Conservation (phyloP, 2,329 filamentous ascomycete genomes). For the Monilinia fructicola region DNA sequence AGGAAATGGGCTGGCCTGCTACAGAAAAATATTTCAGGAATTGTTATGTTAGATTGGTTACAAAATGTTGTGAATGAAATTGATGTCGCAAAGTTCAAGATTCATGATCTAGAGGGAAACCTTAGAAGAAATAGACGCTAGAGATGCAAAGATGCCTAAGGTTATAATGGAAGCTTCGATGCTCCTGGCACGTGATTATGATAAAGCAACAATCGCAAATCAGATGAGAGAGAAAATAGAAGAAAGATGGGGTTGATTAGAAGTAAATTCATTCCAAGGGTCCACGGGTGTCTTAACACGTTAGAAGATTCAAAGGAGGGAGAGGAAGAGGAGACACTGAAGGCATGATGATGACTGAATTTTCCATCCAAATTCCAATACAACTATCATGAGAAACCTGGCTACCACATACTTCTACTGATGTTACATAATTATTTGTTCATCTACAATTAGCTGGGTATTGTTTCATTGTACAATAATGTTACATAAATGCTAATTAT, state of each 20-base stretch:
- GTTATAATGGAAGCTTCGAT: not conserved
- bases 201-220: too few species aligned
- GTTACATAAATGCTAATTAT: conserved; percentile 22
- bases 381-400: not conserved
- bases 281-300: too few species aligned
- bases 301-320: too few species aligned
- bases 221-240: not conserved
- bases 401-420: not conserved
- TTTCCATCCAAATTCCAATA: not conserved
- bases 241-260: not conserved
- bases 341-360: not conserved
- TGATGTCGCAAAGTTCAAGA: conserved; percentile 12
- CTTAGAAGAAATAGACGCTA: conserved; percentile 11
- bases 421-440: conserved; percentile 14
- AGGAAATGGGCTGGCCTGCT: conserved; percentile 22
- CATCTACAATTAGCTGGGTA: conserved; percentile 10
- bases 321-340: not conserved
- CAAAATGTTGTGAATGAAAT: not conserved
- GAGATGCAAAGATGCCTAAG: not conserved
- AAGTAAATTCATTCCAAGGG: too few species aligned
- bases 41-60: conserved; percentile 4
- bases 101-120: not conserved
- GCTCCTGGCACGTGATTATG: not conserved
- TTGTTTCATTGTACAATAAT: conserved; percentile 22
- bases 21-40: not conserved